Evolutionary conservation across 192 early-diverging fungal species (phyloP), one percentile per base, ranked within the genome.

Genomic region (Radiomyces spectabilis): DNA sequence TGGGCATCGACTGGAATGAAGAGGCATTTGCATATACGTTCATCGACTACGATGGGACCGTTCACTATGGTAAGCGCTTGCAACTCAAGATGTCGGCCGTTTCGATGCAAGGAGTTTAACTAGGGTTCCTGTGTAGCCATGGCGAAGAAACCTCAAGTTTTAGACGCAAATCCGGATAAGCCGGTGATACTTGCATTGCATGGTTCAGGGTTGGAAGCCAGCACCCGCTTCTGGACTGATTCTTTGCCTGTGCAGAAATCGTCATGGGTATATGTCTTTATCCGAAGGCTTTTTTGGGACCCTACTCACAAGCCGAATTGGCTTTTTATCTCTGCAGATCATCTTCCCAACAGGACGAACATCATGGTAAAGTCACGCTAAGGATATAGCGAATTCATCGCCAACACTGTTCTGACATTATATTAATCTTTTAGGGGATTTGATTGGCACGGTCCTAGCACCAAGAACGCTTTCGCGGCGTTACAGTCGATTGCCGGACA

Each of bases 391-490:
- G 5, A 26, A 29, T 42, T 2, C 2, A 29, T 4, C 22, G 5
- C n/a, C n/a, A n/a, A n/a, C n/a, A n/a, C n/a, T n/a, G n/a, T n/a
- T n/a, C n/a, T n/a, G n/a, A n/a, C n/a, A n/a, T n/a, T n/a, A n/a
- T n/a, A n/a, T n/a, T n/a, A n/a, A n/a, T 35, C 6, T 7, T 18
- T 13, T 41, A 79, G 80, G 86, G 86, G 86, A 3, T 88, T 79
- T 44, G 87, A 89, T 55, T 89, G 87, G 87, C 87, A 89, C 55
- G 87, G 87, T 1, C 76, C 85, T 7, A 85, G 82, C 16, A 68
- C 70, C 40, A 61, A 65, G 27, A 86, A 89, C 54, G 67, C 82
- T 18, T 66, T 83, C 21, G 45, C 55, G 38, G 75, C 84, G 7
- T 51, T 89, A 13, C 24, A 47, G n/a, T n/a, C n/a, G n/a, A n/a